Base-by-base conservation (phyloP, 129 eudicot genomes). In the Scalesia atractyloides region DNA sequence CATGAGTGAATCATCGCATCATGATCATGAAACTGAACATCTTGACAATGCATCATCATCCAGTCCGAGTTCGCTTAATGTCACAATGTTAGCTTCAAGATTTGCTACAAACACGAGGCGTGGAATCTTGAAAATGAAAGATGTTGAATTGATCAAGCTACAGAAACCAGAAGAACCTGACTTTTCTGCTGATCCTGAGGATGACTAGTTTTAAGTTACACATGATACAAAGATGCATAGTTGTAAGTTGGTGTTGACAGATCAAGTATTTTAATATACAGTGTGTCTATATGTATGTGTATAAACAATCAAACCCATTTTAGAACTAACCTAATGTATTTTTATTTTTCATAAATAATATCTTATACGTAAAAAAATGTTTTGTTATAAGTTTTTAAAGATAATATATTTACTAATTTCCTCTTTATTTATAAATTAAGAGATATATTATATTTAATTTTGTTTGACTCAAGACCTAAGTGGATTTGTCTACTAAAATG, bases 91-190 rank as follows among this genome's bases (percentile, higher is more conserved):
- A 49, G 98, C 96, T 5, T 85, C 94, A 9, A 87, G 92, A 66
- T 92, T 92, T 76, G 98, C 96, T 67, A 79, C 87, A 3, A 89
- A 92, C 24, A 89, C 96, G 10, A 82, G 90, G 36, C 69, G 85
- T 39, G 98, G 92, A 0, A 92, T 81, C 1, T 83, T 83, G 59
- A 87, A 88, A 77, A 70, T 69, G 5, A 92, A 87, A 86, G 89
- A 84, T 24, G 76, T 83, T 9, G 95, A 79, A 24, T 0, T 89
- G 87, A 90, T 82, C 5, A 89, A 80, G 82, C n/a, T 92, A 57
- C 84, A 82, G 66, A 92, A 92, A 86, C 98, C 98, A 12, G 90
- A 89, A 74, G 98, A 92, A 70, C 98, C 98, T 0, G 96, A 92
- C 58, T 92, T 89, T 75, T 89, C 95, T 5, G 84, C 79, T 0